Conservation (phyloP, 169 alveolate genomes). For the Blepharisma undulans region DNA sequence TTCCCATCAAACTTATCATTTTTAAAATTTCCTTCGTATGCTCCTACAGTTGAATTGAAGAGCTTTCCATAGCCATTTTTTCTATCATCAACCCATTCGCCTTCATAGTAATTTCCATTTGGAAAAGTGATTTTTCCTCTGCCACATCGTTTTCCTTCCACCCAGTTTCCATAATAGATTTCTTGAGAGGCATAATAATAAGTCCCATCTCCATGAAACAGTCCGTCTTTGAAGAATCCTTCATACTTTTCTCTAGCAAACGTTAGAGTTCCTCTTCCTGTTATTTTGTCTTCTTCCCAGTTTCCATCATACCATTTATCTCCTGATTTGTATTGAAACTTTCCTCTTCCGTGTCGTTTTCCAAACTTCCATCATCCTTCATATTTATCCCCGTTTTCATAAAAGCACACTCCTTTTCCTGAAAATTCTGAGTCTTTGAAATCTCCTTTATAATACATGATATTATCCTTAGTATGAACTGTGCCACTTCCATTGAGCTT, state of each 20-base stretch:
- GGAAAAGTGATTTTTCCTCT: background rate
- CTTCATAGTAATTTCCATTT: background rate
- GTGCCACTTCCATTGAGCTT: slow-evolving; percentile 62
- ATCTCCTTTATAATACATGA: background rate
- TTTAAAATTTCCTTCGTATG: slow-evolving; percentile 62
- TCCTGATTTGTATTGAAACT: slow-evolving; percentile 74
- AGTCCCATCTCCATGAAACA: background rate
- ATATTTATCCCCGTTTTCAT: slow-evolving; percentile 77
- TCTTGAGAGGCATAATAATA: background rate
- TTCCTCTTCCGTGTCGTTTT: slow-evolving; percentile 83
- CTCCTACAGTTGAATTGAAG: background rate
- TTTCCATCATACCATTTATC: slow-evolving; percentile 51
- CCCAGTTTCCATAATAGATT: background rate
- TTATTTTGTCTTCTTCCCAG: background rate
- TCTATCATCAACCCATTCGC: background rate
- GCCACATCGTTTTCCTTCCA: background rate
- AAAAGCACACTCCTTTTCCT: slow-evolving; percentile 90
- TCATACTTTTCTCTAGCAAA: background rate
- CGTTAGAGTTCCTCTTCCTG: background rate
- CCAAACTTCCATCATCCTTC: slow-evolving; percentile 79
- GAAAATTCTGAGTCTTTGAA: slow-evolving; percentile 77
- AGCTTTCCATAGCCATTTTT: background rate
- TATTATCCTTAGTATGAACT: background rate
- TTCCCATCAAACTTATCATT: slow-evolving; percentile 68
- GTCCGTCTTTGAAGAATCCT: background rate